Evolutionary conservation across 2,329 filamentous ascomycete species (phyloP).

Genomic region (Zymoseptoria passerinii): DNA sequence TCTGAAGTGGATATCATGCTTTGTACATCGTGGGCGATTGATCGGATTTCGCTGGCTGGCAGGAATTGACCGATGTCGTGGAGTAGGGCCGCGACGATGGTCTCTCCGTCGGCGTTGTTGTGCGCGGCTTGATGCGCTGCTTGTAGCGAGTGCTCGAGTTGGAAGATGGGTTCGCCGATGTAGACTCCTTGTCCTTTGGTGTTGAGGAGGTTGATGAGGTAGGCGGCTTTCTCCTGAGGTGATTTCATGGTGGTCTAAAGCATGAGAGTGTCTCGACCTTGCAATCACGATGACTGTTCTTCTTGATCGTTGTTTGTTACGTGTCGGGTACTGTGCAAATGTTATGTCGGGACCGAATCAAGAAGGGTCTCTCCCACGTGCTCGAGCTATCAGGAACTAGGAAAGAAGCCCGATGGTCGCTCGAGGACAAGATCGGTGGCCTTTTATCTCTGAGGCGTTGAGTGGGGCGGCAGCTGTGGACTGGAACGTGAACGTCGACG

Average conservation of each 20-base stretch:
- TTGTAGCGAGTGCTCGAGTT: slow-evolving; percentile 27
- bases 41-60: slow-evolving; percentile 17
- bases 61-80: slow-evolving; percentile 39
- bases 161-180: slow-evolving; percentile 26
- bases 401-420: too few species aligned
- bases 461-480: too few species aligned
- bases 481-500: neutral
- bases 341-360: too few species aligned
- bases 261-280: too few species aligned
- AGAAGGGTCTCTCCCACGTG: too few species aligned
- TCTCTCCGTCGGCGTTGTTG: slow-evolving; percentile 18
- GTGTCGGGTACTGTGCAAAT: too few species aligned
- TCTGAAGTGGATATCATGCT: slow-evolving; percentile 6
- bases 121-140: slow-evolving; percentile 20
- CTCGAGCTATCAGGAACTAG: too few species aligned
- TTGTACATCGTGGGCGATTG: slow-evolving; percentile 19
- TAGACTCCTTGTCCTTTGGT: slow-evolving; percentile 20
- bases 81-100: slow-evolving; percentile 33
- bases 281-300: too few species aligned
- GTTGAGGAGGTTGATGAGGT: slow-evolving; percentile 12
- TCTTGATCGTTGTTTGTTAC: too few species aligned
- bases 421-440: too few species aligned
- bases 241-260: slow-evolving; percentile 1
- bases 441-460: too few species aligned
- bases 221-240: slow-evolving; percentile 5